A percentile compares a stretch with the other conserved stretches of the same genome.
phyloP scores from a whole-genome alignment of 148 eudicot genomes.

The Silene conica region DNA sequence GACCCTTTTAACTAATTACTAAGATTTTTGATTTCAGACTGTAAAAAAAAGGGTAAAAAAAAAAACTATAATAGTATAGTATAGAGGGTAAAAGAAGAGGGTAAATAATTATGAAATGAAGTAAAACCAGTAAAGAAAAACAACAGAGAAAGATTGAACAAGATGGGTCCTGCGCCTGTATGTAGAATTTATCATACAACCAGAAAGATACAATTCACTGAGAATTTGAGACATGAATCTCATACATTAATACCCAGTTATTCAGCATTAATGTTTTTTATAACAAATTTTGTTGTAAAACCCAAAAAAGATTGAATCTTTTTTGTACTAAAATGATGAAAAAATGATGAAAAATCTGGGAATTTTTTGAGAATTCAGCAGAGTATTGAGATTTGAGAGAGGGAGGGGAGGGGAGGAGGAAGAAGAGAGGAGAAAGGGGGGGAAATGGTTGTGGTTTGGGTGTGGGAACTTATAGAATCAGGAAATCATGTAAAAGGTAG shows the following conservation, averaged over 20 bases:
- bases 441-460: constrained; percentile 9
- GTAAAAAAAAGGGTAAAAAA: background rate
- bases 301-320: constrained; percentile 2
- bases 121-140: constrained; percentile 92
- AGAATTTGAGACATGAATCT: constrained; percentile 86
- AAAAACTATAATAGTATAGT: constrained; percentile 6
- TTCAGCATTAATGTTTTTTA: constrained; percentile 46
- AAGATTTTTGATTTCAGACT: no score
- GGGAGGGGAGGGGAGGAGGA: constrained; percentile 5
- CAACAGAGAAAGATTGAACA: constrained; percentile 94
- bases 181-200: constrained; percentile 86
- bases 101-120: constrained; percentile 54
- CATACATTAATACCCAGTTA: constrained; percentile 61
- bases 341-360: background rate
- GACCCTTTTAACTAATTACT: no score
- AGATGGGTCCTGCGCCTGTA: constrained; percentile 83
- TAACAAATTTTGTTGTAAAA: background rate
- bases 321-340: background rate
- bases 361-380: constrained; percentile 4
- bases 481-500: constrained; percentile 14
- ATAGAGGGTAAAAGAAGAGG: background rate
- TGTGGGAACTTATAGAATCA: constrained; percentile 21
- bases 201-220: constrained; percentile 74
- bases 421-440: constrained; percentile 19
- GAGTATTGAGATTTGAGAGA: background rate